Evolutionary conservation across 352 stramenopile species (phyloP).

Genomic region (Phytophthora sp.): DNA sequence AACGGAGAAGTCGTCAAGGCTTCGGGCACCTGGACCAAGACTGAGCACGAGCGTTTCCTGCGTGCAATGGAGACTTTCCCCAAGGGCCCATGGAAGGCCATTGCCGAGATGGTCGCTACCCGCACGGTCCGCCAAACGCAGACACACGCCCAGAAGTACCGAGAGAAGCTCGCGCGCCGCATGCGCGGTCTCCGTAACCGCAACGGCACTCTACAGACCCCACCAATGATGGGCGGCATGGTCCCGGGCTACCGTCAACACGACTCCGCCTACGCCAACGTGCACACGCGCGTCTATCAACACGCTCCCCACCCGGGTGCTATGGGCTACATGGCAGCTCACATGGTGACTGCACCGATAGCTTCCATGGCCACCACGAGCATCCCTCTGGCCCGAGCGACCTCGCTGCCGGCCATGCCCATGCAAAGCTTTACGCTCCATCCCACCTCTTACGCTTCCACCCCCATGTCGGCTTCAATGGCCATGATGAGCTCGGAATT

Average conservation of each 20-base stretch:
- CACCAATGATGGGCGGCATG: slow-evolving; percentile 27
- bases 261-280: slow-evolving; percentile 14
- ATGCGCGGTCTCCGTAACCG: slow-evolving; percentile 71
- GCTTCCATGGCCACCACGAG: slow-evolving; percentile 7
- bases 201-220: slow-evolving; percentile 57
- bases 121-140: slow-evolving; percentile 73
- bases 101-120: slow-evolving; percentile 69
- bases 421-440: slow-evolving; percentile 19
- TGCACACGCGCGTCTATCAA: slow-evolving; percentile 25
- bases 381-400: slow-evolving; percentile 23
- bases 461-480: slow-evolving; percentile 18
- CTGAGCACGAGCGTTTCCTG: slow-evolving; percentile 69
- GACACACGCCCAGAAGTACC: slow-evolving; percentile 74
- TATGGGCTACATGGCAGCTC: slow-evolving; percentile 15
- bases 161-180: slow-evolving; percentile 63
- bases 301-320: slow-evolving; percentile 17
- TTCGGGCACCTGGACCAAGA: slow-evolving; percentile 61
- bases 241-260: slow-evolving; percentile 6
- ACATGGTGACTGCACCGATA: slow-evolving; percentile 7
- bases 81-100: slow-evolving; percentile 69
- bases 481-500: slow-evolving; percentile 42
- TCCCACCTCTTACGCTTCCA: slow-evolving; percentile 11
- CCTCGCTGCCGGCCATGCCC: slow-evolving; percentile 28
- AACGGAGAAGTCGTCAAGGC: slow-evolving; percentile 66
- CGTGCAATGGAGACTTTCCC: slow-evolving; percentile 62